phyloP scores from a whole-genome alignment of 352 stramenopile species.

The Aphanomyces invadans region DNA sequence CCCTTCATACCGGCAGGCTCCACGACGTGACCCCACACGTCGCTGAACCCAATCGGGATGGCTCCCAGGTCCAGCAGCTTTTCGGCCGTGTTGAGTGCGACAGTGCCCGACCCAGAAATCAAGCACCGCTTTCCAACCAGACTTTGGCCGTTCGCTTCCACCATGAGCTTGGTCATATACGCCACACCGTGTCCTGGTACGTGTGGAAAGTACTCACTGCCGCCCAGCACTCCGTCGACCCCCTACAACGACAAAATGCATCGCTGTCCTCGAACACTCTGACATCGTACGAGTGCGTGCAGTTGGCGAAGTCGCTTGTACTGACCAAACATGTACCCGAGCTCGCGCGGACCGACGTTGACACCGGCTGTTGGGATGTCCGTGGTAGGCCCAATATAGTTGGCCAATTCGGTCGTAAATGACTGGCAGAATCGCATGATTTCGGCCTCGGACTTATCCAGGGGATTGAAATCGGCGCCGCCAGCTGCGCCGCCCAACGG shows the following conservation, averaged over 20 bases:
- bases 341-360: slow-evolving; percentile 90
- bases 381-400: slow-evolving; percentile 96
- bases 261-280: background rate
- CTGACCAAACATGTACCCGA: slow-evolving; percentile 96
- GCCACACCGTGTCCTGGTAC: slow-evolving; percentile 90
- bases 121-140: slow-evolving; percentile 95
- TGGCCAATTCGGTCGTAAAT: slow-evolving; percentile 97
- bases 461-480: slow-evolving; percentile 95
- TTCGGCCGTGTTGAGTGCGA: slow-evolving; percentile 89
- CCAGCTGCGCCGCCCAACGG: slow-evolving; percentile 76
- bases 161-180: slow-evolving; percentile 92
- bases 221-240: slow-evolving; percentile 83
- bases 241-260: slow-evolving; percentile 30
- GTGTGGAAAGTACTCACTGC: slow-evolving; percentile 84
- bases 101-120: slow-evolving; percentile 92
- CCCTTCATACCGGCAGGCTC: slow-evolving; percentile 85
- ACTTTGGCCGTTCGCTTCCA: slow-evolving; percentile 88
- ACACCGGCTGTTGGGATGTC: slow-evolving; percentile 94
- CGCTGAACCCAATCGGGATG: slow-evolving; percentile 93
- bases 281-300: slow-evolving; percentile 40
- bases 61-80: slow-evolving; percentile 95
- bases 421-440: slow-evolving; percentile 97
- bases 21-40: slow-evolving; percentile 93
- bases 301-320: slow-evolving; percentile 94
- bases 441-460: slow-evolving; percentile 96